These are phyloP conservation scores for Umbelopsis sp. DNA, from an alignment of 192 early-diverging fungal genomes.

Conservation along the genomic window DNA sequence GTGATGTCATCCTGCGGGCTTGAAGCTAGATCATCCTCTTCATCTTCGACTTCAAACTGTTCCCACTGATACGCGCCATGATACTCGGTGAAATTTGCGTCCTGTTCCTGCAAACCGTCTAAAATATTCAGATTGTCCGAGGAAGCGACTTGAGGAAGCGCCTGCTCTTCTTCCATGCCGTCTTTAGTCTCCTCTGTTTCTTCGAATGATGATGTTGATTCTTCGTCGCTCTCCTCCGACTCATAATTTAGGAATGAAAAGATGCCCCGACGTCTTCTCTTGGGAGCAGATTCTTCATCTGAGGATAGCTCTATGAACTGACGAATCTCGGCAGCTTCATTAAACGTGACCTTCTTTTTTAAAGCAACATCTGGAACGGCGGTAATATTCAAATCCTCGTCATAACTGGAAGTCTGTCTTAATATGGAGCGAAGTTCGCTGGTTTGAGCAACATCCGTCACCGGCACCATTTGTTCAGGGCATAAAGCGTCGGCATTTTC, in stretches of 20 bases:
- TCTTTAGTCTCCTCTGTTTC: background rate
- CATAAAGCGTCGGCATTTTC: too few relatives aligned
- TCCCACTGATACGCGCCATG: conserved; percentile 1
- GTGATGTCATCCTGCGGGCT: background rate
- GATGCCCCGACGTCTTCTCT: background rate
- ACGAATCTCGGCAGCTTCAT: conserved; percentile 8
- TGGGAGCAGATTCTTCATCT: background rate
- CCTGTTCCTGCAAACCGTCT: background rate
- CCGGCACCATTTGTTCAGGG: too few relatives aligned
- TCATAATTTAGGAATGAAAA: conserved; percentile 2
- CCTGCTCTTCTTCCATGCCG: background rate
- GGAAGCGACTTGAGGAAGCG: background rate
- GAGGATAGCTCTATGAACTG: conserved; percentile 11
- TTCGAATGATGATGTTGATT: background rate
- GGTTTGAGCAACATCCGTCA: background rate
- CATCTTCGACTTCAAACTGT: background rate
- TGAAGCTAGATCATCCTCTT: background rate
- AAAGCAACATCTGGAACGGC: background rate
- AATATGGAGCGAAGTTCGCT: background rate
- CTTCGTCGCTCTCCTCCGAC: background rate
- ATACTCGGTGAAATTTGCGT: background rate
- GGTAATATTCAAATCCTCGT: background rate
- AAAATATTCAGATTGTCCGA: background rate
- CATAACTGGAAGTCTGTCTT: background rate
- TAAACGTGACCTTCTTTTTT: conserved; percentile 3